Conservation (phyloP, 495 filamentous ascomycete species). For the Tuber indicum region DNA sequence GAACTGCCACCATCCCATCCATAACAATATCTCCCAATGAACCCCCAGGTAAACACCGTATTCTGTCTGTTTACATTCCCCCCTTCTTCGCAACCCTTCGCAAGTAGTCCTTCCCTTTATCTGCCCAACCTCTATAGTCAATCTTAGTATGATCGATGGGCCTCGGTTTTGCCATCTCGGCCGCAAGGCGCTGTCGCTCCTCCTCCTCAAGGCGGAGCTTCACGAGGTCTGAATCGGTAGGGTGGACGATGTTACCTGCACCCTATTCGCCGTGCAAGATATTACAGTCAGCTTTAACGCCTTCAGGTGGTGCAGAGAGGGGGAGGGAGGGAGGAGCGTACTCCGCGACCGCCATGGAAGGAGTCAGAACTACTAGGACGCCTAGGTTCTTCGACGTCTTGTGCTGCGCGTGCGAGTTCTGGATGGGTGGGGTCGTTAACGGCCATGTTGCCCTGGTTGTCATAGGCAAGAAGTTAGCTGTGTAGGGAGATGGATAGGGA, state of each 20-base stretch:
- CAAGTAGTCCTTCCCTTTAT: conserved; percentile 52
- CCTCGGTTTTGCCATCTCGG: conserved; percentile 14
- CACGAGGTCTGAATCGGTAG: conserved; percentile 41
- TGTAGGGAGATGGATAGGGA: neutral
- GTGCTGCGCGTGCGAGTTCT: conserved; percentile 65
- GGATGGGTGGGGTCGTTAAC: conserved; percentile 57
- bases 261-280: conserved; percentile 41
- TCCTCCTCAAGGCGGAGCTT: conserved; percentile 43
- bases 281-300: conserved; percentile 38
- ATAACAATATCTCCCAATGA: neutral
- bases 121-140: conserved; percentile 46
- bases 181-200: conserved; percentile 41
- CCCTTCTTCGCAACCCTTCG: conserved; percentile 45
- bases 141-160: conserved; percentile 25
- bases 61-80: conserved; percentile 17
- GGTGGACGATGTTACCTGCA: conserved; percentile 52
- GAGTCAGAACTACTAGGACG: conserved; percentile 43
- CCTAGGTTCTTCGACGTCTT: conserved; percentile 66
- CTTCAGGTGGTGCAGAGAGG: conserved; percentile 42
- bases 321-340: conserved; percentile 39
- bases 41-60: neutral
- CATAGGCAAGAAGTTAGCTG: conserved; percentile 5
- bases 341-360: conserved; percentile 47
- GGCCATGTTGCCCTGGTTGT: conserved; percentile 64
- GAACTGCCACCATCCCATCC: neutral